Evolutionary conservation across 805 yeast species (phyloP).

Genomic region (Suhomyces sp.): DNA sequence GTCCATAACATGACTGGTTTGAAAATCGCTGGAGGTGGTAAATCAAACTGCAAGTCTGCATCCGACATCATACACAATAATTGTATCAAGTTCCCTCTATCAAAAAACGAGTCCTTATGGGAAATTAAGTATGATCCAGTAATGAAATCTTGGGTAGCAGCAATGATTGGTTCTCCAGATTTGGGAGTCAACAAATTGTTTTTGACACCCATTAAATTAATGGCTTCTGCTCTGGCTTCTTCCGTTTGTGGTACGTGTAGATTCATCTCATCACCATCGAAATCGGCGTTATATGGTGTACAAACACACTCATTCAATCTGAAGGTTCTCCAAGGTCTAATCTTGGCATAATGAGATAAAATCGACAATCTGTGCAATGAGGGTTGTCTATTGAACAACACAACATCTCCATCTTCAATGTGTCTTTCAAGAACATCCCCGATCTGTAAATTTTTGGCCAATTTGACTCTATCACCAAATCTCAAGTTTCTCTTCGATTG

Average conservation of each 20-base stretch:
- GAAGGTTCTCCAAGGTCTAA: slow-evolving; percentile 97
- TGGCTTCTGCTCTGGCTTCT: slow-evolving; percentile 99
- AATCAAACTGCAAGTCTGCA: slow-evolving; percentile 79
- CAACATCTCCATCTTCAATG: slow-evolving; percentile 95
- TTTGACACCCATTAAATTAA: slow-evolving; percentile 96
- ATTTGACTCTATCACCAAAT: slow-evolving; percentile 77
- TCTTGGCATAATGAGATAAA: slow-evolving; percentile 91
- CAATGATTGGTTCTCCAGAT: slow-evolving; percentile 98
- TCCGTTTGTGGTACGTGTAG: slow-evolving; percentile 98
- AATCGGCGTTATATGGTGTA: slow-evolving; percentile 98
- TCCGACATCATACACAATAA: slow-evolving; percentile 94
- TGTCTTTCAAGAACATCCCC: slow-evolving; percentile 98
- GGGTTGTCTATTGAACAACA: slow-evolving; percentile 95
- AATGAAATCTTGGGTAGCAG: slow-evolving; percentile 98
- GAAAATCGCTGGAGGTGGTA: slow-evolving; percentile 92
- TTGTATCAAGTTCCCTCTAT: slow-evolving; percentile 80
- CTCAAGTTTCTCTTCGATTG: slow-evolving; percentile 82
- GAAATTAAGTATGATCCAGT: slow-evolving; percentile 94
- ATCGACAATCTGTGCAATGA: slow-evolving; percentile 93
- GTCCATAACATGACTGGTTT: slow-evolving; percentile 94
- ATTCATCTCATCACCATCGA: slow-evolving; percentile 99
- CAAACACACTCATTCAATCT: slow-evolving; percentile 98
- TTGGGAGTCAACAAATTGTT: slow-evolving; percentile 93
- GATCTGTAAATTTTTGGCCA: slow-evolving; percentile 72
- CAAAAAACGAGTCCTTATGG: slow-evolving; percentile 89